These are phyloP conservation scores for Exophiala xenobiotica DNA, from an alignment of 2,329 filamentous ascomycete genomes.

Conservation along the genomic window DNA sequence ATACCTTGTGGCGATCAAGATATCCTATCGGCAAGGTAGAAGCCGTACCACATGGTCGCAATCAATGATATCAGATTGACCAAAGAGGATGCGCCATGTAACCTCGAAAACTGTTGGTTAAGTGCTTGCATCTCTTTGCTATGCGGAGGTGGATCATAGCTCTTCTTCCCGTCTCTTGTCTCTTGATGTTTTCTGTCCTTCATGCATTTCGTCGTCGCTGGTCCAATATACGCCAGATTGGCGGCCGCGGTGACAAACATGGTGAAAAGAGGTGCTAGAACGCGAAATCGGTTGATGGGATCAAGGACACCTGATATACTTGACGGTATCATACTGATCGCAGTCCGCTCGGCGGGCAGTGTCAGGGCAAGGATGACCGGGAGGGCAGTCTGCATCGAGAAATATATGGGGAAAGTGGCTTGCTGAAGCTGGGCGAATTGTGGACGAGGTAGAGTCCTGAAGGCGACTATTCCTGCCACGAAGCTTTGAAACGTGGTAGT, in stretches of 20 bases:
- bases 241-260: conserved; percentile 69
- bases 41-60: conserved; percentile 73
- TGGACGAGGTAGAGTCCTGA: conserved; percentile 71
- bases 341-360: conserved; percentile 63
- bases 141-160: conserved; percentile 74
- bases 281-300: conserved; percentile 60
- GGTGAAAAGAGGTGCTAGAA: conserved; percentile 66
- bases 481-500: conserved; percentile 79
- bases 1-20: conserved; percentile 41
- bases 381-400: conserved; percentile 74
- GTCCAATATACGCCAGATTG: conserved; percentile 72
- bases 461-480: conserved; percentile 69
- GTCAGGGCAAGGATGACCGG: conserved; percentile 75
- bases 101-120: conserved; percentile 73
- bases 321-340: conserved; percentile 38
- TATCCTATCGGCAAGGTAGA: conserved; percentile 66
- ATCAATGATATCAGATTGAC: conserved; percentile 72
- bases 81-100: conserved; percentile 80
- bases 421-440: conserved; percentile 80
- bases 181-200: conserved; percentile 76
- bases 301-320: conserved; percentile 59
- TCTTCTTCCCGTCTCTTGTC: conserved; percentile 84
- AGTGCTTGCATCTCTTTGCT: conserved; percentile 78
- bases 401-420: conserved; percentile 84
- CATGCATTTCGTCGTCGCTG: conserved; percentile 73